These are phyloP conservation scores for Venturia asperata DNA, from an alignment of 2,329 filamentous ascomycete genomes.

Conservation along the genomic window DNA sequence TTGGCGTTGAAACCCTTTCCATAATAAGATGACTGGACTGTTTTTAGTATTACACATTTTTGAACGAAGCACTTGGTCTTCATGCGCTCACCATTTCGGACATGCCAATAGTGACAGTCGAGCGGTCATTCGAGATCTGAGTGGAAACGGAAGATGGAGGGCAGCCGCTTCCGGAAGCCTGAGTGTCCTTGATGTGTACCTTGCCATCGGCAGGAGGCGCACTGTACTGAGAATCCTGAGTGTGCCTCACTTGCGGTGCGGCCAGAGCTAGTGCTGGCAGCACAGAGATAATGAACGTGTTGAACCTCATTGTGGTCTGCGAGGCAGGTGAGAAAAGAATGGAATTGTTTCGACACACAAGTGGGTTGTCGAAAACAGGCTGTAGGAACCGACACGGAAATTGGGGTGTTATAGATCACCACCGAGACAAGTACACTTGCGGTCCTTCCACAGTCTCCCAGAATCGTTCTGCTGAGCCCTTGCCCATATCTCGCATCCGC, in stretches of 20 bases:
- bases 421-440: not conserved
- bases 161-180: not conserved
- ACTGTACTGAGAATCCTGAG: not conserved
- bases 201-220: not conserved
- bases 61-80: not conserved
- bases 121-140: not conserved
- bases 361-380: not conserved
- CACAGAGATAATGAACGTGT: not conserved
- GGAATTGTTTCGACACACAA: not conserved
- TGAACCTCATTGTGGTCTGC: not conserved
- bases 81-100: not conserved
- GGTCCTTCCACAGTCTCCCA: not conserved
- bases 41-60: not conserved
- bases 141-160: not conserved
- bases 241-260: not conserved
- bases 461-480: not conserved
- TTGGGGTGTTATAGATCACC: not conserved
- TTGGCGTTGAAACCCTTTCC: not conserved
- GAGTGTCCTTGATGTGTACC: not conserved
- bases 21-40: not conserved
- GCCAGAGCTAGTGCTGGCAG: not conserved
- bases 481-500: not conserved
- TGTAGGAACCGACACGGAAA: not conserved
- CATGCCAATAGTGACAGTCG: constrained; percentile 6
- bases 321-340: not conserved